Evolutionary conservation across 2,329 filamentous ascomycete genomes (phyloP).

Genomic region (Trichoderma koningiopsis): DNA sequence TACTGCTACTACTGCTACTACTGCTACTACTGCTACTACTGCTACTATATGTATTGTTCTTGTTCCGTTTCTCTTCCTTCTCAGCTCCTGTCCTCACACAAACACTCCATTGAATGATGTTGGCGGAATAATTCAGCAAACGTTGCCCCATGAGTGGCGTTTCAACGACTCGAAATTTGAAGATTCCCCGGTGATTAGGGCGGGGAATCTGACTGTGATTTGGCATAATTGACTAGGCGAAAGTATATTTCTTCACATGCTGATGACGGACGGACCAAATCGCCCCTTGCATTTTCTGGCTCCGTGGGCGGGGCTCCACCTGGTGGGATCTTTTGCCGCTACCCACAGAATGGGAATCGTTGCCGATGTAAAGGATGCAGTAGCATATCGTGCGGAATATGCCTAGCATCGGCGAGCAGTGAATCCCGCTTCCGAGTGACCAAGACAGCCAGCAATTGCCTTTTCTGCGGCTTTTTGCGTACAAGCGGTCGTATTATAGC

Average conservation of each 20-base stretch:
- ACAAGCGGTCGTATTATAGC: background rate
- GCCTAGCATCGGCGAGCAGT: background rate
- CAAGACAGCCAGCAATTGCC: background rate
- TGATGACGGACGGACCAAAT: background rate
- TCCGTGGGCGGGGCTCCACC: background rate
- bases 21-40: too few species aligned
- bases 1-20: too few species aligned
- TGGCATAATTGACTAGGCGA: background rate
- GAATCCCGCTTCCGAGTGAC: background rate
- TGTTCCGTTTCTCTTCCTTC: background rate
- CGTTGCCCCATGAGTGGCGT: constrained; percentile 12
- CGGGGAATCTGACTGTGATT: constrained; percentile 15
- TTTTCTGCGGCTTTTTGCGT: background rate
- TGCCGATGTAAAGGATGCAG: background rate
- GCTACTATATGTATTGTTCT: too few species aligned
- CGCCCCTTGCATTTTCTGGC: background rate
- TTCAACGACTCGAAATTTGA: background rate
- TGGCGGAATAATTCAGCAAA: background rate
- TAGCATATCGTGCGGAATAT: background rate
- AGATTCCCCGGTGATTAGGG: background rate
- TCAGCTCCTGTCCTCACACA: background rate
- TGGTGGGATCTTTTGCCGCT: background rate
- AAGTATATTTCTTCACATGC: background rate
- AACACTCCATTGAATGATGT: background rate
- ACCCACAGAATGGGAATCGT: background rate